A percentile compares a stretch with the other conserved stretches of the same genome.
Conservation (phyloP, 2,329 filamentous ascomycete species). For the Lecanosticta acicola region DNA sequence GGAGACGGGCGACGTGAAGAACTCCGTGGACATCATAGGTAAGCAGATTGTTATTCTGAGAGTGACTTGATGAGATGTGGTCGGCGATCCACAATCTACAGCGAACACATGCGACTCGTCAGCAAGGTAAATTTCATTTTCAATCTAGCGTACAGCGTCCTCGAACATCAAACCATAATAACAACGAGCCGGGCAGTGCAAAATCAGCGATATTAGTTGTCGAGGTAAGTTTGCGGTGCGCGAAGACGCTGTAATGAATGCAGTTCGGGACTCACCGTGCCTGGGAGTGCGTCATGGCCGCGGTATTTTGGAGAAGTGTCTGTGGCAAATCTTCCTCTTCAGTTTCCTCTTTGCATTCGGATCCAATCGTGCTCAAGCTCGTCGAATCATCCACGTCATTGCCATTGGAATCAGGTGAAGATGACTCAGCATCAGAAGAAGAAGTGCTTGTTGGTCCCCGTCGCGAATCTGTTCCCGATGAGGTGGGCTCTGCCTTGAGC, state of each 20-base stretch:
- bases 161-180: no score
- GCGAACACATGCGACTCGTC: constrained; percentile 1
- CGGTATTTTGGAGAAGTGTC: constrained; percentile 9
- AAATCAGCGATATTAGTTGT: no score
- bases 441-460: no score
- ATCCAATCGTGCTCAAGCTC: constrained; percentile 10
- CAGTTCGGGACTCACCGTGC: constrained; percentile 17
- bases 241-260: no score
- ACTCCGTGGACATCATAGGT: constrained; percentile 11
- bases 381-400: no score
- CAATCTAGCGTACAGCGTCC: constrained; percentile 2
- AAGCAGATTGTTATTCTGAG: constrained; percentile 15
- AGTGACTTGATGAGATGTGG: constrained; percentile 11
- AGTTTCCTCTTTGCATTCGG: constrained; percentile 2
- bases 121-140: constrained; percentile 2
- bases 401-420: constrained; percentile 5
- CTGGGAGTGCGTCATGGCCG: constrained; percentile 19
- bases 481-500: not conserved
- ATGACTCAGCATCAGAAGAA: not conserved
- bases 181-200: no score
- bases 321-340: constrained; percentile 3
- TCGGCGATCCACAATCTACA: constrained; percentile 16
- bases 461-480: no score
- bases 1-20: constrained; percentile 12
- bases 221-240: no score